Conservation (phyloP, 805 yeast genomes). For the Hanseniaspora hatyaiensis region DNA sequence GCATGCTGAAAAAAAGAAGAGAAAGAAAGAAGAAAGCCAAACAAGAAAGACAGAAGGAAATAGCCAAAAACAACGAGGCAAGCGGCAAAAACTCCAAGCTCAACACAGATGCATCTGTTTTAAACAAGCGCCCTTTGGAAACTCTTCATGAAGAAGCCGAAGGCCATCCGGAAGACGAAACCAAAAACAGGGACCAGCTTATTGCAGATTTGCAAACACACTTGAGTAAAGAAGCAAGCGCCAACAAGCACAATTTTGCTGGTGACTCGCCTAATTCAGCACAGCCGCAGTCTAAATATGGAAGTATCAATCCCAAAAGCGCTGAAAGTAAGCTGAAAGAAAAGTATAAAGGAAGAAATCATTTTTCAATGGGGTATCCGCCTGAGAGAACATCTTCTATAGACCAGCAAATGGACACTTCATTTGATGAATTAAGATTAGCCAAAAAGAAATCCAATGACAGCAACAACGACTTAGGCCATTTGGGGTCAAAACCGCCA, state of each 20-base stretch:
- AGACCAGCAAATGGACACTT: conserved; percentile 36
- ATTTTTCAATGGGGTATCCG: conserved; percentile 3
- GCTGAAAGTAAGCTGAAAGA: neutral
- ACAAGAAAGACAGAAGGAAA: conserved; percentile 19
- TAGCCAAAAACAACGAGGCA: conserved; percentile 23
- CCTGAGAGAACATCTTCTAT: conserved; percentile 30
- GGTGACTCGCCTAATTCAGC: neutral
- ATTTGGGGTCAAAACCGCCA: conserved; percentile 34
- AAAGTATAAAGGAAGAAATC: conserved; percentile 14
- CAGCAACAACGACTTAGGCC: conserved; percentile 23
- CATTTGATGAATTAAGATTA: conserved; percentile 9
- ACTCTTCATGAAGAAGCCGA: conserved; percentile 13
- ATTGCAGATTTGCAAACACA: conserved; percentile 11
- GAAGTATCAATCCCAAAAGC: conserved; percentile 3
- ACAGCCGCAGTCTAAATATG: neutral
- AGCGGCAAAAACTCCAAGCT: neutral
- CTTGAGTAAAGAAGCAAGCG: neutral
- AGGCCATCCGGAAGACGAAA: neutral
- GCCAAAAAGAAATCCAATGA: conserved; percentile 9
- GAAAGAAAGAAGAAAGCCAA: conserved; percentile 16
- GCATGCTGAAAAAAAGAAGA: conserved; percentile 18
- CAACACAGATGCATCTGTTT: neutral
- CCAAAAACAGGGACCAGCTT: conserved; percentile 5
- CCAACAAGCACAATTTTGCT: neutral
- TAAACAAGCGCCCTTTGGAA: neutral